A percentile compares a stretch with the other conserved stretches of the same genome.
Evolutionary conservation across 805 yeast species (phyloP).

Genomic region (Ogataea naganishii): DNA sequence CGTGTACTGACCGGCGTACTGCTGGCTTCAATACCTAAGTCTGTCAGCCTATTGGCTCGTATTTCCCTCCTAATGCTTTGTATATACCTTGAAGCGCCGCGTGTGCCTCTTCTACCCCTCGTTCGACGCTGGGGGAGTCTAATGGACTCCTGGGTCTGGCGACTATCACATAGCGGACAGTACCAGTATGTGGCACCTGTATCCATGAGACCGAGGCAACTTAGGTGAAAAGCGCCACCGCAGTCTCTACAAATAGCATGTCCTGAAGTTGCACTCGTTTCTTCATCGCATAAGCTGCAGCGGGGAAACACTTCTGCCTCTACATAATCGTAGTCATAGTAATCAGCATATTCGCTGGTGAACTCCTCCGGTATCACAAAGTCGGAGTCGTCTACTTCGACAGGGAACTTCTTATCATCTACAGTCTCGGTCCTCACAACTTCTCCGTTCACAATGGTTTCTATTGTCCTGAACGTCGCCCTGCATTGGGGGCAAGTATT

Average conservation of each 20-base stretch:
- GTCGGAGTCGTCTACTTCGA: constrained; percentile 14
- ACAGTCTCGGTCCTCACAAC: constrained; percentile 12
- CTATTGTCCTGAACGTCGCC: constrained; percentile 13
- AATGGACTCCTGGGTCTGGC: constrained; percentile 17
- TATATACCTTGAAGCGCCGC: constrained; percentile 1
- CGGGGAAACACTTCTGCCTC: constrained; percentile 10
- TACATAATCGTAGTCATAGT: constrained; percentile 2
- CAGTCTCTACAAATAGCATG: constrained; percentile 24
- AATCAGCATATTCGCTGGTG: constrained; percentile 11
- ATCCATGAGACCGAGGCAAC: constrained; percentile 20
- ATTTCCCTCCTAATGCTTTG: background rate
- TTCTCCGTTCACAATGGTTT: constrained; percentile 8
- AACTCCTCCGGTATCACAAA: constrained; percentile 3
- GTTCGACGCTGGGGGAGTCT: constrained; percentile 6
- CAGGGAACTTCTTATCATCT: constrained; percentile 14
- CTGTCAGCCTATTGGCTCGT: constrained; percentile 4
- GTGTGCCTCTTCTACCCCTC: constrained; percentile 3
- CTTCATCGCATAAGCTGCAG: constrained; percentile 25
- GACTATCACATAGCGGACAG: constrained; percentile 28
- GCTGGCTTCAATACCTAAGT: constrained; percentile 4
- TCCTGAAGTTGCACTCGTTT: constrained; percentile 10
- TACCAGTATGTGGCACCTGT: constrained; percentile 12
- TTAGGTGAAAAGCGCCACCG: constrained; percentile 22
- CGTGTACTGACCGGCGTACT: background rate
- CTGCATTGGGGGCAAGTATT: constrained; percentile 29